phyloP scores from a whole-genome alignment of 257 asterid genomes.

The Cinchona pubescens region DNA sequence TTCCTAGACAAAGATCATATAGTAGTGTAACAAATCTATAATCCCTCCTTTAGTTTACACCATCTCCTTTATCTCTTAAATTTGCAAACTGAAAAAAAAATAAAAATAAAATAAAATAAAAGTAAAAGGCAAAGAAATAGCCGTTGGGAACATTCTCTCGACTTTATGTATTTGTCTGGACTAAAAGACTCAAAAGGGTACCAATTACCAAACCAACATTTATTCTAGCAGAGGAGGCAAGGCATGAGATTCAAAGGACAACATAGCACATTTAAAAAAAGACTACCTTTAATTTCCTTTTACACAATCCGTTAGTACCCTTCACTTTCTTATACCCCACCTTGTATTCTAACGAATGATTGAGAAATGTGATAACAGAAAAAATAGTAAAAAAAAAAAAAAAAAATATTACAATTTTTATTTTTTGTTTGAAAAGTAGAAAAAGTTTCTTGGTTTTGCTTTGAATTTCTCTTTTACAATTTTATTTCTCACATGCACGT shows the following conservation, averaged over 20 bases:
- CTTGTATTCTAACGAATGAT: constrained; percentile 15
- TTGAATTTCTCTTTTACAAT: background rate
- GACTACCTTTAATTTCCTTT: constrained; percentile 44
- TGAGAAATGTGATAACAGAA: background rate
- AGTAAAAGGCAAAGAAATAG: constrained; percentile 25
- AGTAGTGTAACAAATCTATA: background rate
- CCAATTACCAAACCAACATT: constrained; percentile 21
- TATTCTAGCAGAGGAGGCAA: constrained; percentile 21
- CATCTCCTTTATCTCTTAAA: background rate
- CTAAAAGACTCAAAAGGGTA: constrained; percentile 8
- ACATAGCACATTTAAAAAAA: constrained; percentile 22
- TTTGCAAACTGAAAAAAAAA: background rate
- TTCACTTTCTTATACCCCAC: constrained; percentile 20
- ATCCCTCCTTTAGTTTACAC: too few species aligned
- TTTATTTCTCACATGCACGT: constrained; percentile 8
- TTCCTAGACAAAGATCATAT: background rate
- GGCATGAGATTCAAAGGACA: constrained; percentile 53
- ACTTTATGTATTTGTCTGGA: constrained; percentile 34
- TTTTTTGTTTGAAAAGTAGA: background rate
- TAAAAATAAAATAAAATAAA: constrained; percentile 5
- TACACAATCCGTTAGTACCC: constrained; percentile 35
- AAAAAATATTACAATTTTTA: background rate
- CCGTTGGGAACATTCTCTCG: constrained; percentile 49
- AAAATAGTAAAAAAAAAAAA: background rate
- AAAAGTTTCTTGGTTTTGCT: background rate